Evolutionary conservation across 2,329 filamentous ascomycete genomes (phyloP).

Genomic region (Alternaria infectoria): DNA sequence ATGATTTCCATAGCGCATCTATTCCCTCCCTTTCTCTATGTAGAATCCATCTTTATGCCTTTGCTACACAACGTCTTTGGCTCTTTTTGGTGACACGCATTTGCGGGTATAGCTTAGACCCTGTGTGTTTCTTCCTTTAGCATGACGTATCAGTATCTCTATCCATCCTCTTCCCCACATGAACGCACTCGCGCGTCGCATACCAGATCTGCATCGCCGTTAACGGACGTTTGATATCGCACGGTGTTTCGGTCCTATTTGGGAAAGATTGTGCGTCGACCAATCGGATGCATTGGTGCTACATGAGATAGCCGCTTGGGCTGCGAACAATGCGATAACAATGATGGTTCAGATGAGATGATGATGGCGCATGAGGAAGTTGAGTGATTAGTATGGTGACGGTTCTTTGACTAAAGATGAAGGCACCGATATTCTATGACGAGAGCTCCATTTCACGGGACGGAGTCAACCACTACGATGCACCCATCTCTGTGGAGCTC

Average conservation of each 20-base stretch:
- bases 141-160: not conserved
- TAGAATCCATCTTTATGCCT: not conserved
- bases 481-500: not conserved
- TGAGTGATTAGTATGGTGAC: not conserved
- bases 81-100: not conserved
- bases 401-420: not conserved
- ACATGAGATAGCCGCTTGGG: not conserved
- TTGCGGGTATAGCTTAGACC: not conserved
- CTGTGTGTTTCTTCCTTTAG: not conserved
- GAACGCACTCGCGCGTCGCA: not conserved
- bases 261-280: constrained; percentile 17
- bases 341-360: not conserved
- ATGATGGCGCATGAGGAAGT: not conserved
- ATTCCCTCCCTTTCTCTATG: not conserved
- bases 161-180: not conserved
- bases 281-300: constrained; percentile 1
- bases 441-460: not conserved
- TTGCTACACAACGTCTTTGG: not conserved
- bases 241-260: constrained; percentile 9
- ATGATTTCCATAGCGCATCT: not conserved
- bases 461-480: not conserved
- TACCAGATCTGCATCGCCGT: constrained; percentile 3
- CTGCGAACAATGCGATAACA: not conserved
- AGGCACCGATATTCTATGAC: not conserved
- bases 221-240: constrained; percentile 6